These are phyloP conservation scores for Podospora didyma DNA, from an alignment of 495 filamentous ascomycete genomes.

Conservation along the genomic window DNA sequence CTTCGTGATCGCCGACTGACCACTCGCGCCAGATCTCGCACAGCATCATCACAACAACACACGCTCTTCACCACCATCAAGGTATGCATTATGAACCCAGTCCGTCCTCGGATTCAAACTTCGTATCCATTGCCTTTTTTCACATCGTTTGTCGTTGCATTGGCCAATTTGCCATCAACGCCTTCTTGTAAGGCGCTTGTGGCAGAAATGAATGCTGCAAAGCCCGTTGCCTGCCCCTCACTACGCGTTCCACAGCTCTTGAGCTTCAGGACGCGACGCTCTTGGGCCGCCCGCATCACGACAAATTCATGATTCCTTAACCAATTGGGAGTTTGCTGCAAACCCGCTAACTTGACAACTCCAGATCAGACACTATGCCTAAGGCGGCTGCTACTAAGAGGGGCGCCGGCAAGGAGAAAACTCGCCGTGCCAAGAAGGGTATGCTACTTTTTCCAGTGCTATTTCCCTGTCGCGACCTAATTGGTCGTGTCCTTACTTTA, in stretches of 20 bases:
- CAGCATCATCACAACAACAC: slow-evolving; percentile 21
- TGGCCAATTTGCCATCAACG: too few relatives aligned
- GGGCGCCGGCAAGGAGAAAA: slow-evolving; percentile 39
- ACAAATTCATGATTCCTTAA: neutral
- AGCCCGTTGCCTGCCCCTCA: too few relatives aligned
- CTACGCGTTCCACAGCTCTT: too few relatives aligned
- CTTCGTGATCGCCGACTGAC: slow-evolving; percentile 15
- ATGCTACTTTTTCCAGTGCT: slow-evolving; percentile 13
- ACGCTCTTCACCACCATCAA: slow-evolving; percentile 2
- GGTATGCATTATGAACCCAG: slow-evolving; percentile 29
- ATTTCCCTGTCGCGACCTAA: neutral
- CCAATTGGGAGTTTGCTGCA: neutral
- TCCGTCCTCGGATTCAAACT: too few relatives aligned
- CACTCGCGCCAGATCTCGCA: neutral
- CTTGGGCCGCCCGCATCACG: neutral
- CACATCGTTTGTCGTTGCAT: too few relatives aligned
- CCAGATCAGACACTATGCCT: slow-evolving; percentile 36
- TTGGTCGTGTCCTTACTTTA: neutral
- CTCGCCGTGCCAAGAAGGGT: slow-evolving; percentile 49
- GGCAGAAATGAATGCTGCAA: too few relatives aligned
- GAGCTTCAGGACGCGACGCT: neutral
- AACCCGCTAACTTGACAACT: slow-evolving; percentile 1
- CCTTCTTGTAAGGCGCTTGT: too few relatives aligned
- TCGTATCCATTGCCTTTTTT: too few relatives aligned
- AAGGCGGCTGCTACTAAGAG: slow-evolving; percentile 47